Evolutionary conservation across 306 rosid genomes (phyloP).

Genomic region (Cicer bijugum): DNA sequence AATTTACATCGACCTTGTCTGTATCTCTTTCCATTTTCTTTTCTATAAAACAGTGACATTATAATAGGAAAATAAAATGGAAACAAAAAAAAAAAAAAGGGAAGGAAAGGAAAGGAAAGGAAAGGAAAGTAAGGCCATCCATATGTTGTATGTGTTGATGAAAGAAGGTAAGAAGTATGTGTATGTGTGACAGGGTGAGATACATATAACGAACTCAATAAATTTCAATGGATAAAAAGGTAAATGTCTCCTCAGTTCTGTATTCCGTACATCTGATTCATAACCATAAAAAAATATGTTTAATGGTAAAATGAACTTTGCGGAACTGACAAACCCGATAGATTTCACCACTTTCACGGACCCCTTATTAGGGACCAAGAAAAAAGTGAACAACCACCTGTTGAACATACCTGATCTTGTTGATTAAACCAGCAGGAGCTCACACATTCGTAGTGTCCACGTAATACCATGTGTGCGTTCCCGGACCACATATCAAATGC

Average conservation of each 20-base stretch:
- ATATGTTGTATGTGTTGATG: neutral
- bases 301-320: conserved; percentile 29
- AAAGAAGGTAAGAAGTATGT: neutral
- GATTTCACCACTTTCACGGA: conserved; percentile 36
- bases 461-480: conserved; percentile 58
- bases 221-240: conserved; percentile 6
- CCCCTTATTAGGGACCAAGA: conserved; percentile 20
- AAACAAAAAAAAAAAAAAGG: neutral
- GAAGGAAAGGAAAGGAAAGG: too few species aligned
- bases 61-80: neutral
- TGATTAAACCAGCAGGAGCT: conserved; percentile 82
- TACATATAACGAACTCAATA: conserved; percentile 20
- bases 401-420: conserved; percentile 75
- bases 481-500: conserved; percentile 94
- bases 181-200: neutral
- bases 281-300: neutral
- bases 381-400: conserved; percentile 16
- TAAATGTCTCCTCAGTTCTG: conserved; percentile 15
- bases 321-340: neutral
- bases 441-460: conserved; percentile 85
- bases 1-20: neutral
- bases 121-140: neutral
- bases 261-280: conserved; percentile 41
- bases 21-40: conserved; percentile 18
- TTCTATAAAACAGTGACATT: conserved; percentile 8